Base-by-base conservation (phyloP, 176 grass and related monocot genomes). In the Poa annua region DNA sequence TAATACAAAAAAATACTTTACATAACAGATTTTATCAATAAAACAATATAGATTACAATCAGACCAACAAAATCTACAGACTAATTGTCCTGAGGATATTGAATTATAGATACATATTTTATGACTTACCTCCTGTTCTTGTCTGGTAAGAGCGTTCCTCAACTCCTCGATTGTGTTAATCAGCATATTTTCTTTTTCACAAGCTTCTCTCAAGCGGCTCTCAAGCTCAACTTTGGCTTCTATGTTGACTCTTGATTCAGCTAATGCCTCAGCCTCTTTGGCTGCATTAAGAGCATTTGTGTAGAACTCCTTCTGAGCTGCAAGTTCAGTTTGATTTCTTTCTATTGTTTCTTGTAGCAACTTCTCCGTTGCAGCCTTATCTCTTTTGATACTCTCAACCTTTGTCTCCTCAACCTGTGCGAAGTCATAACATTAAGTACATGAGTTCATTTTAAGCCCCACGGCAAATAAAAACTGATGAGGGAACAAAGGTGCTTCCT, bases 271-370 rank as follows among this genome's bases (percentile, higher is more conserved):
- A 22, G 93, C 97, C 54, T 99, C 97, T 87, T 96, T 99, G 35
- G 97, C 93, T 90, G 93, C 89, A 89, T 94, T 99, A 60, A 99
- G 90, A 87, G 97, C 93, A 87, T 88, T 99, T 41, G 91, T 85
- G 77, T 94, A 99, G 89, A 99, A 96, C 89, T 99, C 97, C 85
- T 99, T 99, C 85, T 96, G 93, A 81, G 97, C 89, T 56, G 85
- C 75, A 85, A 99, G 89, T 74, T 99, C 97, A 44, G 87, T 81
- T 93, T 96, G 97, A 78, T 99, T 99, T 87, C 90, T 92, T 89
- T 99, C 97, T 85, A 99, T 94, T 49, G 97, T 96, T 90, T 99
- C 97, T 90, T 99, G 97, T 83, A 99, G 83, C 72, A 99, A 79
- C 75, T 96, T 99, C 57, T 99, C 97, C 62, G 93, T 99, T 50